phyloP scores from a whole-genome alignment of 2,329 filamentous ascomycete genomes.

The Tolypocladium guangdongense region DNA sequence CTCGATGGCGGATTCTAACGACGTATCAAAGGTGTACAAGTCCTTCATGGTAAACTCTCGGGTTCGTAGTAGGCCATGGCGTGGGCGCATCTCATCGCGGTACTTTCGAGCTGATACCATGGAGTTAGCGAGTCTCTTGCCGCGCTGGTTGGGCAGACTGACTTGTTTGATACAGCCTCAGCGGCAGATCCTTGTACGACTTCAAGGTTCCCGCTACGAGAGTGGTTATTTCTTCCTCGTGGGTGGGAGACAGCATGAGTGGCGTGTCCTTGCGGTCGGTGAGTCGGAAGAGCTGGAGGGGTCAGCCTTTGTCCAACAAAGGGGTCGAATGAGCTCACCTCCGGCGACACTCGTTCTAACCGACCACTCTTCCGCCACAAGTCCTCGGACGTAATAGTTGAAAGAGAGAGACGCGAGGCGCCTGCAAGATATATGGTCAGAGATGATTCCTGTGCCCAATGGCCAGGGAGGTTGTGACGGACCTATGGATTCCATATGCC shows the following conservation, averaged over 20 bases:
- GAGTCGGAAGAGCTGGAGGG: slow-evolving; percentile 64
- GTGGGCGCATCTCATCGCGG: slow-evolving; percentile 79
- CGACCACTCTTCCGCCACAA: slow-evolving; percentile 81
- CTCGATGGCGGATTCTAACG: slow-evolving; percentile 53
- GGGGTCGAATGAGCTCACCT: slow-evolving; percentile 36
- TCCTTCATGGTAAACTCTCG: slow-evolving; percentile 98
- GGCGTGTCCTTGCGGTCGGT: slow-evolving; percentile 64
- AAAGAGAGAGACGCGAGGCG: slow-evolving; percentile 72
- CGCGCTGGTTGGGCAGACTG: slow-evolving; percentile 14
- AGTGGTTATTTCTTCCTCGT: slow-evolving; percentile 90
- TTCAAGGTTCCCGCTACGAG: slow-evolving; percentile 62
- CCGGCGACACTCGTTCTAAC: slow-evolving; percentile 58
- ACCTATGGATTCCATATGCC: slow-evolving; percentile 74
- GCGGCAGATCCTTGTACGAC: slow-evolving; percentile 77
- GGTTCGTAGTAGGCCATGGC: slow-evolving; percentile 76
- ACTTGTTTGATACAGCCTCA: slow-evolving; percentile 87
- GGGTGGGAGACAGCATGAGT: slow-evolving; percentile 79
- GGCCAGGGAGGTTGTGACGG: slow-evolving; percentile 5
- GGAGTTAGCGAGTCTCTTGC: slow-evolving; percentile 8
- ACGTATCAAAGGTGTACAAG: slow-evolving; percentile 85
- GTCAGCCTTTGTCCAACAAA: neutral
- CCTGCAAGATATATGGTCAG: slow-evolving; percentile 28
- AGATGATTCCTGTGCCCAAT: neutral
- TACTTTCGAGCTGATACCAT: slow-evolving; percentile 66
- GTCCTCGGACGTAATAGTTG: slow-evolving; percentile 73